Conservation (phyloP, 2,329 filamentous ascomycete species). For the Shiraia bambusicola region DNA sequence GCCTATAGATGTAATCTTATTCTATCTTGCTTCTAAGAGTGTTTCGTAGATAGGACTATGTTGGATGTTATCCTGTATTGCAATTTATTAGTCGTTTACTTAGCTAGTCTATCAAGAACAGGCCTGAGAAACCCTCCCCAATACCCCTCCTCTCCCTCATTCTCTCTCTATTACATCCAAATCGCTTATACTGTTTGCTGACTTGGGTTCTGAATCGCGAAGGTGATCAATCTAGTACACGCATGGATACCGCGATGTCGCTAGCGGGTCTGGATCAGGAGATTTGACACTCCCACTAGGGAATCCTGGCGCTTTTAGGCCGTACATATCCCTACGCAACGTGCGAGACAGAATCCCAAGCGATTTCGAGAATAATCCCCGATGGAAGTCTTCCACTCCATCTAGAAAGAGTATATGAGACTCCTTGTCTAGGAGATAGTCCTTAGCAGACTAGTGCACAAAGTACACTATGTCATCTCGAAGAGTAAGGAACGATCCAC, state of each 20-base stretch:
- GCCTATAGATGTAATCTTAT: too few relatives aligned
- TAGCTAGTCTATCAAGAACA: too few relatives aligned
- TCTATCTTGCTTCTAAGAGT: too few relatives aligned
- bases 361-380: slow-evolving; percentile 28
- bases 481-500: slow-evolving; percentile 38
- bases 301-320: slow-evolving; percentile 15
- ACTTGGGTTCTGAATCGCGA: too few relatives aligned
- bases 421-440: slow-evolving; percentile 38
- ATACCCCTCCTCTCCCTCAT: too few relatives aligned
- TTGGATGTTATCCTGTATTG: too few relatives aligned
- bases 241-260: slow-evolving; percentile 27
- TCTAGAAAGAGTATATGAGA: slow-evolving; percentile 31
- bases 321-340: slow-evolving; percentile 30
- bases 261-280: slow-evolving; percentile 28
- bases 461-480: slow-evolving; percentile 22
- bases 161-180: too few relatives aligned
- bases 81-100: too few relatives aligned
- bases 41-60: too few relatives aligned
- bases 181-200: too few relatives aligned
- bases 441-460: slow-evolving; percentile 50
- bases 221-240: slow-evolving; percentile 42
- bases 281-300: slow-evolving; percentile 17
- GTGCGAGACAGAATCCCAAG: slow-evolving; percentile 24
- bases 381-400: slow-evolving; percentile 15
- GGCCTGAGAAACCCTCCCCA: too few relatives aligned